Evolutionary conservation across 768 basidiomycete genomes (phyloP), one percentile per base, ranked within the genome.

Genomic region (Russula ochroleuca): DNA sequence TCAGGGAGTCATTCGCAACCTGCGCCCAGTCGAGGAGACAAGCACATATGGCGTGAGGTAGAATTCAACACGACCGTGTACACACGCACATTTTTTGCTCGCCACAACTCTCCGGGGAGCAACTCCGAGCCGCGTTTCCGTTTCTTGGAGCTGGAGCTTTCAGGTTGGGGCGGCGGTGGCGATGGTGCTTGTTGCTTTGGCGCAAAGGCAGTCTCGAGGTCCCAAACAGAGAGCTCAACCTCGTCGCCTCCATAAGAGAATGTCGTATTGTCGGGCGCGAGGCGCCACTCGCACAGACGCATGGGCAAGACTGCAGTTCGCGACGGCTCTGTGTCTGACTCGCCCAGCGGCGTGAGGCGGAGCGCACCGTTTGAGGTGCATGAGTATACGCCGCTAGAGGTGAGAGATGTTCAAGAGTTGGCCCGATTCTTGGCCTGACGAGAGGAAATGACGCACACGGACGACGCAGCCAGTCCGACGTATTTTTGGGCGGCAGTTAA

Each of bases 191-290:
- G 68, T 54, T 3, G 72, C 15, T 67, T 62, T 10, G 73, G 35
- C 52, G 71, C 64, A 72, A 82, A 78, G 74, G 90, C 71, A 73
- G 78, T 68, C 69, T 92, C 87, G 8, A 82, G 80, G 70, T 88
- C 78, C 92, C 92, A 94, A 3, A 93, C 70, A 1, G 91, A 93
- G 2, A 90, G 72, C 61, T 92, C 89, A 19, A 94, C 90, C 73
- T 94, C 92, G 66, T 93, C 85, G 2, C 92, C 92, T 14, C 87
- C 92, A 65, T 92, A 94, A 2, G 85, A 81, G 75, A 94, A 93
- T 0, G 80, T 80, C 40, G 78, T 71, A 3, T 75, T 75, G 62
- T 81, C 76, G 19, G 75, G 70, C 1, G 85, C 82, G 25, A 90
- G 69, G 37, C 79, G 79, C 87, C 90, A 91, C 59, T 82, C 83